Percentiles rank a stretch among this genome's conserved stretches.
phyloP scores from a whole-genome alignment of 768 basidiomycete genomes.

The Termitomyces sp. region DNA sequence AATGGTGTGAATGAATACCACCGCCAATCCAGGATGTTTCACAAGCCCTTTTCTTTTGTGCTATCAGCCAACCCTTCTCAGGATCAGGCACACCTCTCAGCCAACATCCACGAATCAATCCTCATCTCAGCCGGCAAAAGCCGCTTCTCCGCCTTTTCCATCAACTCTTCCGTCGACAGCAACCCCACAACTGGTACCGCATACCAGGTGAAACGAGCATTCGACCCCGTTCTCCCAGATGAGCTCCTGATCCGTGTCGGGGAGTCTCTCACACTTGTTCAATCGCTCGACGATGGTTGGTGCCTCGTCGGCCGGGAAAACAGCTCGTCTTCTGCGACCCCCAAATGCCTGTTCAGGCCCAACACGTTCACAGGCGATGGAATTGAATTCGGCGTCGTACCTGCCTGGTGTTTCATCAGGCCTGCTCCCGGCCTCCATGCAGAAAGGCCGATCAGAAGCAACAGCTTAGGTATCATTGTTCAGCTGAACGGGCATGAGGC shows the following conservation, averaged over 20 bases:
- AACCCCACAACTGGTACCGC: slow-evolving; percentile 30
- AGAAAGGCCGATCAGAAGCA: slow-evolving; percentile 61
- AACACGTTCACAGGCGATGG: slow-evolving; percentile 28
- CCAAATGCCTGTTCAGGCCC: slow-evolving; percentile 41
- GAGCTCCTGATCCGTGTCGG: slow-evolving; percentile 59
- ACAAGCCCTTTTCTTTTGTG: slow-evolving; percentile 41
- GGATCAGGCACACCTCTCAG: slow-evolving; percentile 11
- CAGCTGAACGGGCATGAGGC: slow-evolving; percentile 39
- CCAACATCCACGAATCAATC: slow-evolving; percentile 19
- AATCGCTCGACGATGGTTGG: slow-evolving; percentile 79
- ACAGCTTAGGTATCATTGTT: slow-evolving; percentile 63
- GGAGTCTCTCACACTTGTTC: slow-evolving; percentile 60
- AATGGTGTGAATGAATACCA: slow-evolving; percentile 45
- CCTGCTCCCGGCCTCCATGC: slow-evolving; percentile 56
- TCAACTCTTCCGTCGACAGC: slow-evolving; percentile 32
- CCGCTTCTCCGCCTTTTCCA: slow-evolving; percentile 39
- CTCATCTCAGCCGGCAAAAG: slow-evolving; percentile 22
- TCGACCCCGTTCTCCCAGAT: slow-evolving; percentile 70
- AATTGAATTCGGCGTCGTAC: slow-evolving; percentile 68
- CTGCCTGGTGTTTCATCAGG: slow-evolving; percentile 74
- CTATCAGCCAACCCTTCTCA: slow-evolving; percentile 20
- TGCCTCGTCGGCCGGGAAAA: slow-evolving; percentile 63
- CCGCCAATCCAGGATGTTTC: slow-evolving; percentile 37
- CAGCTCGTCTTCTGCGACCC: slow-evolving; percentile 24
- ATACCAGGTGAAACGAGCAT: slow-evolving; percentile 62